Evolutionary conservation across 148 eudicot species (phyloP).

Genomic region (Fallopia convolvulus): DNA sequence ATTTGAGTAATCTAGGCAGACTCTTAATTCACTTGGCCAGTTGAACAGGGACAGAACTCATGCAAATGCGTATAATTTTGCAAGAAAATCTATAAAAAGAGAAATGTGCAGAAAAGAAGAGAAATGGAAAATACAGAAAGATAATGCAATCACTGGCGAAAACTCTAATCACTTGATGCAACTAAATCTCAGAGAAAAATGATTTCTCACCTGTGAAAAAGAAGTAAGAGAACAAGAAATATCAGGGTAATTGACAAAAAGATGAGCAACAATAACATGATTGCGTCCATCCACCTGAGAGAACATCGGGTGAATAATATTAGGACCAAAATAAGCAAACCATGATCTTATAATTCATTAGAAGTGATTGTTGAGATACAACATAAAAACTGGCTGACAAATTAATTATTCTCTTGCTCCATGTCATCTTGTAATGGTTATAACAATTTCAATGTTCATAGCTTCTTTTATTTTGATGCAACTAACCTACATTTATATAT

Average conservation of each 20-base stretch:
- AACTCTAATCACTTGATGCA: neutral
- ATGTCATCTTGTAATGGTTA: neutral
- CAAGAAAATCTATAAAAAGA: neutral
- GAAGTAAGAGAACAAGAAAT: conserved; percentile 23
- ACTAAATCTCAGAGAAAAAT: neutral
- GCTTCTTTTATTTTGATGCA: neutral
- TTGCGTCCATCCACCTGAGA: conserved; percentile 69
- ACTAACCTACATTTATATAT: neutral
- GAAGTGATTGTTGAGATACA: neutral
- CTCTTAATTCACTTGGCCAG: neutral
- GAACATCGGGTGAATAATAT: neutral
- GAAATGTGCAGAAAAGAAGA: neutral
- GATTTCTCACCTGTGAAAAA: conserved; percentile 52
- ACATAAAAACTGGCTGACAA: neutral
- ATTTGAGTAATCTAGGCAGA: neutral
- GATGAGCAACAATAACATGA: conserved; percentile 52
- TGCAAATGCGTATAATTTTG: neutral
- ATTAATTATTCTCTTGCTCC: neutral
- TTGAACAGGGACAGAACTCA: neutral
- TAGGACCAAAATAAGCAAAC: neutral
- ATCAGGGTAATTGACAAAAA: conserved; percentile 41
- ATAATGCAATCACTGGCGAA: neutral
- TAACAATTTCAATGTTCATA: neutral
- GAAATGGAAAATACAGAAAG: neutral
- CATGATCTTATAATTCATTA: neutral